Evolutionary conservation across 192 early-diverging fungal species (phyloP), one percentile per base, ranked within the genome.

Genomic region (Chytriomyces sp.): DNA sequence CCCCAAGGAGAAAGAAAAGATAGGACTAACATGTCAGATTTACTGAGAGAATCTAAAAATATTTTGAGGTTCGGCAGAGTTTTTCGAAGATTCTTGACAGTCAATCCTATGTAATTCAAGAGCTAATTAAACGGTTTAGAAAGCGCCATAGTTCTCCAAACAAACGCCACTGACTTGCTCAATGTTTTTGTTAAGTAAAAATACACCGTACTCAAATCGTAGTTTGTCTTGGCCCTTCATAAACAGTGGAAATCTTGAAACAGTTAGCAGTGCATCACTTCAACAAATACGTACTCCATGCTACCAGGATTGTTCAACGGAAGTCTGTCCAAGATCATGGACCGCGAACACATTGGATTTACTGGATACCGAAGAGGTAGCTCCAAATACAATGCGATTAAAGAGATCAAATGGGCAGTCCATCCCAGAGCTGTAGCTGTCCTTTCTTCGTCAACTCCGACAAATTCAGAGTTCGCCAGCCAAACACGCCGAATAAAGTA

Each of bases 171-270:
- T 39, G 72, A 93, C 88, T 81, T 93, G 92, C 72, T 94, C 93
- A 76, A 94, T 87, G 59, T 94, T 82, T 78, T 94, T 94, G 72
- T 93, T 94, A 59, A 94, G 41, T 36, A 94, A 70, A 78, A 93
- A 94, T 3, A 94, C 93, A 6, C 84, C 92, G 78, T 92, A 94
- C 30, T 93, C 92, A 76, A 93, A 93, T 14, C 90, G 81, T 69
- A 83, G 75, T 6, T 82, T 72, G 39, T 94, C 92, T 2, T 82
- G 78, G 0, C 91, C 90, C 79, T 85, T 88, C 3, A 81, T 60
- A 77, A 83, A 92, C 22, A 94, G 77, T 2, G 93, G 93, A 79
- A 92, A 93, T 22, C 90, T 93, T 49, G 25, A 41, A 3, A n/a
- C 22, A 12, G 14, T 26, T 25, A 26, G 64, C 26, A 19, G 26